phyloP scores from a whole-genome alignment of 2,329 filamentous ascomycete species.

The Malbranchea zuffiana region DNA sequence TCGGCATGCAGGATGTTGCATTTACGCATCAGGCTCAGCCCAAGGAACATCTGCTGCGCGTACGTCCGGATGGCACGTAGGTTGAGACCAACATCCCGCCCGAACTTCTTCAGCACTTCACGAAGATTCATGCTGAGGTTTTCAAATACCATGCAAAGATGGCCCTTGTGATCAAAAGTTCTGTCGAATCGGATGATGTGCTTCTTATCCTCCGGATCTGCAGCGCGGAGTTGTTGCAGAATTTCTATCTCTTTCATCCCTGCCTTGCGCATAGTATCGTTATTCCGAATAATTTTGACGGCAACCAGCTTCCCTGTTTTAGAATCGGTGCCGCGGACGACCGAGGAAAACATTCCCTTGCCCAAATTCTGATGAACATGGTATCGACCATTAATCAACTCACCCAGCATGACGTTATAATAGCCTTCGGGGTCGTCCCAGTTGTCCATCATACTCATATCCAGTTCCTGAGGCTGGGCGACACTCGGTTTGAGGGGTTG shows the following conservation, averaged over 20 bases:
- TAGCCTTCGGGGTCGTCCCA: slow-evolving; percentile 92
- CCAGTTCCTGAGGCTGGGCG: slow-evolving; percentile 47
- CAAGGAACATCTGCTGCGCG: slow-evolving; percentile 87
- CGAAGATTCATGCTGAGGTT: slow-evolving; percentile 84
- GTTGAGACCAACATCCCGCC: slow-evolving; percentile 86
- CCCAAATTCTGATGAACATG: slow-evolving; percentile 79
- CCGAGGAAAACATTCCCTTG: slow-evolving; percentile 91
- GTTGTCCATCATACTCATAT: slow-evolving; percentile 74
- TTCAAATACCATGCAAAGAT: slow-evolving; percentile 95
- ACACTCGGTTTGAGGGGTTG: slow-evolving; percentile 41
- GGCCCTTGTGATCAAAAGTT: slow-evolving; percentile 85
- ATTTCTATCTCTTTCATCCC: slow-evolving; percentile 93
- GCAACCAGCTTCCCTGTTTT: slow-evolving; percentile 68
- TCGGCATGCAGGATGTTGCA: slow-evolving; percentile 93
- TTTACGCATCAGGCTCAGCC: slow-evolving; percentile 75
- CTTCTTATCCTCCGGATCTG: slow-evolving; percentile 80
- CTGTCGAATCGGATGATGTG: slow-evolving; percentile 82
- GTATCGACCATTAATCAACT: slow-evolving; percentile 80
- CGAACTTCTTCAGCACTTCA: slow-evolving; percentile 91
- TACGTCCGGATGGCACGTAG: slow-evolving; percentile 77
- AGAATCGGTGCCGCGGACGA: slow-evolving; percentile 76
- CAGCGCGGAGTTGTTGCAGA: slow-evolving; percentile 70
- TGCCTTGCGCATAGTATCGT: slow-evolving; percentile 81
- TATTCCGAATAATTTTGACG: slow-evolving; percentile 96
- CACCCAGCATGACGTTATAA: slow-evolving; percentile 87